Percentiles rank a stretch among this genome's conserved stretches.
Evolutionary conservation across 306 rosid genomes (phyloP).

Genomic region (Pachyrhizus erosus): DNA sequence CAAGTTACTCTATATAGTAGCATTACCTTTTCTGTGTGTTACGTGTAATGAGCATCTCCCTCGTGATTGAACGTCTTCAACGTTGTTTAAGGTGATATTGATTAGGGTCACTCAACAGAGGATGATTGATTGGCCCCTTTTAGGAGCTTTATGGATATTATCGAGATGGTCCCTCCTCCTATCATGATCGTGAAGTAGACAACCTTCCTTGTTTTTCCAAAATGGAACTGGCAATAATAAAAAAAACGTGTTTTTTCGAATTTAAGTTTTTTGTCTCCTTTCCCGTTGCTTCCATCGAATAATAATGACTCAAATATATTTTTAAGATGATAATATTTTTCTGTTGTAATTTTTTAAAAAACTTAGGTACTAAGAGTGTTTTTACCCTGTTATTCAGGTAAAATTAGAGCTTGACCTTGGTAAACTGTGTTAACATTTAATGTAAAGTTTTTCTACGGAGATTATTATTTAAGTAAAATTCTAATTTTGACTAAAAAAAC

Average conservation of each 20-base stretch:
- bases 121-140: conserved; percentile 10
- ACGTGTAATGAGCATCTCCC: not conserved
- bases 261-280: not conserved
- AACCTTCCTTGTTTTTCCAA: not conserved
- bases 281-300: not conserved
- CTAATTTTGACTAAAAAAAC: too few relatives aligned
- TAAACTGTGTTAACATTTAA: not conserved
- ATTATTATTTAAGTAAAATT: too few relatives aligned
- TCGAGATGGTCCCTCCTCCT: conserved; percentile 49
- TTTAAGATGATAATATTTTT: not conserved
- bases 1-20: not conserved
- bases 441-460: too few relatives aligned
- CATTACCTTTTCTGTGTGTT: not conserved
- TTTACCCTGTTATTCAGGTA: too few relatives aligned
- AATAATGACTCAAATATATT: not conserved
- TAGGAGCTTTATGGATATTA: not conserved
- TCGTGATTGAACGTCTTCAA: not conserved
- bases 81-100: conserved; percentile 21
- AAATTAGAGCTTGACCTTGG: too few relatives aligned
- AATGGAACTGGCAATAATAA: conserved; percentile 17
- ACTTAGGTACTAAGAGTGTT: not conserved
- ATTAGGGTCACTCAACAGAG: not conserved
- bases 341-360: not conserved
- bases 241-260: conserved; percentile 18
- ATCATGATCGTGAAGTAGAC: not conserved